Percentiles rank a stretch among this genome's conserved stretches.
Evolutionary conservation across 2,329 filamentous ascomycete genomes (phyloP).

Genomic region (Drechslerella dactyloides): DNA sequence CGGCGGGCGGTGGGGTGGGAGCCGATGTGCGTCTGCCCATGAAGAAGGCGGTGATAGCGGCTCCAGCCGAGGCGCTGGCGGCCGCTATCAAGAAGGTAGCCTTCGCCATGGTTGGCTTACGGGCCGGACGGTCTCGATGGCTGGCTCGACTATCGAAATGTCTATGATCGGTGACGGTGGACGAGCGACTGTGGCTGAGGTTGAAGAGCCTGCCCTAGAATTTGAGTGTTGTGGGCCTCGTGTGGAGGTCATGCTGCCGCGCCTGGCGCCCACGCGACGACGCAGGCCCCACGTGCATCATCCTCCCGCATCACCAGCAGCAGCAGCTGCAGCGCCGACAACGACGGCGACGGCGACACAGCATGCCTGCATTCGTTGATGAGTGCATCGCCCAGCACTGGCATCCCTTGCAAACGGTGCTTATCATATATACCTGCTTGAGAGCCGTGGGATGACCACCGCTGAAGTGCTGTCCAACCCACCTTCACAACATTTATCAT

Average conservation of each 20-base stretch:
- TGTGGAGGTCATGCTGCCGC: constrained; percentile 16
- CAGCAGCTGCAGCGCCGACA: background rate
- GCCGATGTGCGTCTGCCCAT: constrained; percentile 57
- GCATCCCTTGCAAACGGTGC: background rate
- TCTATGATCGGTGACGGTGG: background rate
- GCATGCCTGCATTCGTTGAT: background rate
- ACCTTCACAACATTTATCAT: background rate
- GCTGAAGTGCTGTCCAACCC: background rate
- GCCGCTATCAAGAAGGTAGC: constrained; percentile 76
- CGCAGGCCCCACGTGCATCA: background rate
- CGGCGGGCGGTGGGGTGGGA: constrained; percentile 27
- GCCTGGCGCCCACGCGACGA: constrained; percentile 2
- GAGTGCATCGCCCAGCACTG: background rate
- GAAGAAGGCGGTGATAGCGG: constrained; percentile 72
- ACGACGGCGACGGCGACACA: background rate
- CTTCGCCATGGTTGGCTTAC: constrained; percentile 70
- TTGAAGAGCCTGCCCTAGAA: background rate
- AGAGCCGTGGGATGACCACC: background rate
- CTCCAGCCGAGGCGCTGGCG: constrained; percentile 76
- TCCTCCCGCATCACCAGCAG: background rate
- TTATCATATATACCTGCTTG: background rate
- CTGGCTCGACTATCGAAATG: too few species aligned
- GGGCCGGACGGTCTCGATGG: too few species aligned
- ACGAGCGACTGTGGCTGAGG: background rate
- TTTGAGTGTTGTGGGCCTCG: constrained; percentile 18